Evolutionary conservation across 768 basidiomycete genomes (phyloP).

Genomic region (Serendipita vermifera): DNA sequence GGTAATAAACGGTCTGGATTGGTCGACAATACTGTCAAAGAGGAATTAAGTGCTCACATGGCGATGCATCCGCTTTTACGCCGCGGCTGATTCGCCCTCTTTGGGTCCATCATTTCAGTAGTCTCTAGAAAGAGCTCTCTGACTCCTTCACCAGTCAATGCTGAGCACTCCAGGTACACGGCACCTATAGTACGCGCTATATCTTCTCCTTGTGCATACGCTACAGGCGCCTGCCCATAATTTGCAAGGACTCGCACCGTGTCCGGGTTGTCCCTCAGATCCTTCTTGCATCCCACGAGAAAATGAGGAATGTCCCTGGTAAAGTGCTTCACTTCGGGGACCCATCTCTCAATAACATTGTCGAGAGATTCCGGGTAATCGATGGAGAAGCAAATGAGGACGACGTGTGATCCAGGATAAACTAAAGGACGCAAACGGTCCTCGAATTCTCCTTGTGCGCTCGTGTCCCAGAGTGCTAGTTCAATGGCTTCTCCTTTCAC

Average conservation of each 20-base stretch:
- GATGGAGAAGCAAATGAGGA: neutral
- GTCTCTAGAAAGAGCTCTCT: neutral
- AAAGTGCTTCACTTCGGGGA: neutral
- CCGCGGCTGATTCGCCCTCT: too few relatives aligned
- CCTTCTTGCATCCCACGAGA: neutral
- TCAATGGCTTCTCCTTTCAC: too few relatives aligned
- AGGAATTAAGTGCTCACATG: too few relatives aligned
- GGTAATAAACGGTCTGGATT: too few relatives aligned
- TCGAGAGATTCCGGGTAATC: neutral
- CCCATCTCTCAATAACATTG: neutral
- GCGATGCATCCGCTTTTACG: too few relatives aligned
- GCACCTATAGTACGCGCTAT: neutral
- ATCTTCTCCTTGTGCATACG: neutral
- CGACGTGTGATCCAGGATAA: neutral
- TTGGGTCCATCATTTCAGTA: too few relatives aligned
- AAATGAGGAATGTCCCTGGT: neutral
- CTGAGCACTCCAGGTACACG: conserved; percentile 4
- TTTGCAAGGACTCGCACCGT: neutral
- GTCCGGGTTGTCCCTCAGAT: neutral
- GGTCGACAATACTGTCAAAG: too few relatives aligned
- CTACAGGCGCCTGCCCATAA: neutral
- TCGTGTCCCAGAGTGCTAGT: too few relatives aligned
- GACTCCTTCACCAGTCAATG: neutral
- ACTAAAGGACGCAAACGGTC: too few relatives aligned
- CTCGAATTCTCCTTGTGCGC: too few relatives aligned